Evolutionary conservation across 768 basidiomycete genomes (phyloP).

Genomic region (Cystofilobasidium bisporidii): DNA sequence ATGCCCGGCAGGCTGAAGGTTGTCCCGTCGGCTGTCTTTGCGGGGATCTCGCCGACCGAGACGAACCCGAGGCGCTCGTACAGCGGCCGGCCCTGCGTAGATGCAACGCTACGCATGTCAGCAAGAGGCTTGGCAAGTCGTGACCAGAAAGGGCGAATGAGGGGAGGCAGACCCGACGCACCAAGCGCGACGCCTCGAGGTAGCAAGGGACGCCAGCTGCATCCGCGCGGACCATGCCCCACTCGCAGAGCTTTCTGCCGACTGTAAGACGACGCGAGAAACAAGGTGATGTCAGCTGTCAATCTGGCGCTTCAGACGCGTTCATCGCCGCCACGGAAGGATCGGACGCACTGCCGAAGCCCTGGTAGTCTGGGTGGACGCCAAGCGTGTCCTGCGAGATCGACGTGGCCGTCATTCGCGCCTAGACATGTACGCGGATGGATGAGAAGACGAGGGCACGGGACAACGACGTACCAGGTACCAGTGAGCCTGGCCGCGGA

Average conservation of each 20-base stretch:
- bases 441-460: neutral
- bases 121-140: too few species aligned
- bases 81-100: neutral
- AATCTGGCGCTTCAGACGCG: too few species aligned
- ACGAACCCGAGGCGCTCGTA: conserved; percentile 7
- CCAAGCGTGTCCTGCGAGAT: neutral
- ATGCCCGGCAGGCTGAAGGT: neutral
- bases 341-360: neutral
- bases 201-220: neutral
- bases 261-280: neutral
- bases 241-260: neutral
- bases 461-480: conserved; percentile 9
- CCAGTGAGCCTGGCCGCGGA: conserved; percentile 7
- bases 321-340: too few species aligned
- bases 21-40: neutral
- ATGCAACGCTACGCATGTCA: neutral
- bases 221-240: neutral
- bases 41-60: neutral
- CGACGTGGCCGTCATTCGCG: too few species aligned
- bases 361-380: conserved; percentile 8
- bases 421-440: too few species aligned
- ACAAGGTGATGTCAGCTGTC: too few species aligned
- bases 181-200: neutral
- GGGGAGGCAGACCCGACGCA: too few species aligned
- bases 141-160: too few species aligned